Percentiles rank a stretch among this genome's conserved stretches.
phyloP scores from a whole-genome alignment of 2,329 filamentous ascomycete genomes.

The Cladosporium colombiae region DNA sequence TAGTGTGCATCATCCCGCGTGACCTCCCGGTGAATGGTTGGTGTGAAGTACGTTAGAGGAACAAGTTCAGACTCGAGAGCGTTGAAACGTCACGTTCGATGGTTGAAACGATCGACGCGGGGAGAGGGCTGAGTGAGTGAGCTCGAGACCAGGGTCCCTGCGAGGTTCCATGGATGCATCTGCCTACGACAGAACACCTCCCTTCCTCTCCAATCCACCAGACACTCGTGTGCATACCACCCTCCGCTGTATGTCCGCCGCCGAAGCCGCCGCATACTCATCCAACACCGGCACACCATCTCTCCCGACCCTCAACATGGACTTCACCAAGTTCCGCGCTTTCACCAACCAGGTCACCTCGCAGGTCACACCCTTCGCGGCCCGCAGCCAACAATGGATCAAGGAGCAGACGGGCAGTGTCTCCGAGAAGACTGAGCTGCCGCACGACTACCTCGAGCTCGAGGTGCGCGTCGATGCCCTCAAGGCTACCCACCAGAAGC shows the following conservation, averaged over 20 bases:
- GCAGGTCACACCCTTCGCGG: conserved; percentile 86
- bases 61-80: not conserved
- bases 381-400: conserved; percentile 93
- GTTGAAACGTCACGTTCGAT: not conserved
- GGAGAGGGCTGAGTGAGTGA: conserved; percentile 2
- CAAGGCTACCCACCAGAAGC: conserved; percentile 95
- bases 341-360: conserved; percentile 69
- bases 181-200: not conserved
- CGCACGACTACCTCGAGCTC: conserved; percentile 95
- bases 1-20: not conserved
- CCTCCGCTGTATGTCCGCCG: conserved; percentile 9
- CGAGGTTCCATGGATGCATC: not conserved
- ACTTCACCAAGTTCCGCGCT: conserved; percentile 69
- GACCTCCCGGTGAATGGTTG: not conserved
- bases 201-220: not conserved
- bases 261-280: conserved; percentile 15
- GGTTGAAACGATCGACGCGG: conserved; percentile 4
- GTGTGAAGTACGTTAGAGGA: not conserved
- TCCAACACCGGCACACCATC: conserved; percentile 9
- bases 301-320: conserved; percentile 13
- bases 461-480: conserved; percentile 98
- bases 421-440: conserved; percentile 97
- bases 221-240: not conserved
- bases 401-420: conserved; percentile 96
- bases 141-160: not conserved